Base-by-base conservation (phyloP, 1,139 yeast genomes). In the Nakaseomyces kungkrabaensis region DNA sequence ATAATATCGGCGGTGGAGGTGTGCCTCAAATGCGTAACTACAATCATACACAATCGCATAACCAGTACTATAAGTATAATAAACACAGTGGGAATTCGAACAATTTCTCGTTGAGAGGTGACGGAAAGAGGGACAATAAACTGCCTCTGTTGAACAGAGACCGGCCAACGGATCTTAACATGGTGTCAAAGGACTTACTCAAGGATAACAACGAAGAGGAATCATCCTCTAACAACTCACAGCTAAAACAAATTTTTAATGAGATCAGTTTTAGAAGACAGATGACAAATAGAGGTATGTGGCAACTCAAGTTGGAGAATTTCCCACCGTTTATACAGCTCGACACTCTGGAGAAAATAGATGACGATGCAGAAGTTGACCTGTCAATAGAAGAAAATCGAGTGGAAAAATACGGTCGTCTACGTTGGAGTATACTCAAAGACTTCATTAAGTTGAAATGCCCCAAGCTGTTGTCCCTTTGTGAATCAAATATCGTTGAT, bases 261-360 rank as follows among this genome's bases (percentile, higher is more conserved):
- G 68, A 65, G 52, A 54, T 52, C 17, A 59, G 61, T 44, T 65
- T 65, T 48, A 60, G 68, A 44, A 62, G 56, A 45, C 68, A 65
- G 51, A 65, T 64, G 68, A 62, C 67, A 8, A 59, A 61, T 13
- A 57, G 68, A 45, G 60, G 61, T n/a, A 65, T 65, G 68, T 60
- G 57, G 53, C 68, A 64, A 51, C 48, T 64, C 41, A 59, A 59
- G 46, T 43, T 65, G 44, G 52, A 54, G 25, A 62, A 63, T 50
- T 65, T 65, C 51, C 68, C 68, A 22, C 68, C 68, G 4, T 63
- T 57, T 50, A 48, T 63, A 47, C 57, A 61, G 41, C 52, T 60
- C 45, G 62, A 61, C 42, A 50, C 60, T 13, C 41, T 53, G 44
- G 55, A 51, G 27, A 41, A 43, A 22, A 26, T 40, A 10, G 50